Evolutionary conservation across 139 green algal genomes (phyloP), one percentile per base, ranked within the genome.

Genomic region (Pleodorina starrii): DNA sequence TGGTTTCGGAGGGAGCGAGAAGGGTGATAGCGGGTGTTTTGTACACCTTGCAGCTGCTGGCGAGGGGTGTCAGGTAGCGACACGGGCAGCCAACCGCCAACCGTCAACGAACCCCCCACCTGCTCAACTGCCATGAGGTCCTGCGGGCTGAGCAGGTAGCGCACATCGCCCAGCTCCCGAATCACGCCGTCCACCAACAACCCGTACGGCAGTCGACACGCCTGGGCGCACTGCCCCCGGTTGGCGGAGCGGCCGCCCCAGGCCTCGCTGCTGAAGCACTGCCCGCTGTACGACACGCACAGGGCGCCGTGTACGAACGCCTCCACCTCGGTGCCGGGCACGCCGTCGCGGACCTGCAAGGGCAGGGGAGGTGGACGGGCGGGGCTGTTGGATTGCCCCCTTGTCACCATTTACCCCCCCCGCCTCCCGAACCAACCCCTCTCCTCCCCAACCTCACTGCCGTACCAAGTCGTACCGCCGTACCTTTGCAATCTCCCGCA

Each of bases 301-400:
- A 98, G 85, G 9, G 96, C 96, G 42, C 96, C 96, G 87, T 98
- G 96, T 68, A 97, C 95, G 92, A 98, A 98, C 1, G 94, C 95
- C 92, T 98, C 96, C 40, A 98, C 89, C 88, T 97, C 96, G 0
- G 91, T 60, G 16, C n/a, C 50, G n/a, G 42, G 43, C 4, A 92
- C 54, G 42, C 54, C 84, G 35, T 59, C 51, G 48, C 86, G 36
- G 38, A 92, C 85, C 90, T 92, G 75, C 44, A 46, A 0, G 35
- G 21, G 40, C 25, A 38, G 35, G 21, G 63, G 63, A 6, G 32
- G 19, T 7, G 72, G 2, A 25, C 35, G 42, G 72, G 16, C 42
- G 72, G 72, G 40, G 42, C 1, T 32, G 72, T 21, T 38, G 57
- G 23, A 57, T 38, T 80, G 36, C 38, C 74, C 7, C 74, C 32